Base-by-base conservation (phyloP, 106 monocot species). In the Hemerocallis citrina region DNA sequence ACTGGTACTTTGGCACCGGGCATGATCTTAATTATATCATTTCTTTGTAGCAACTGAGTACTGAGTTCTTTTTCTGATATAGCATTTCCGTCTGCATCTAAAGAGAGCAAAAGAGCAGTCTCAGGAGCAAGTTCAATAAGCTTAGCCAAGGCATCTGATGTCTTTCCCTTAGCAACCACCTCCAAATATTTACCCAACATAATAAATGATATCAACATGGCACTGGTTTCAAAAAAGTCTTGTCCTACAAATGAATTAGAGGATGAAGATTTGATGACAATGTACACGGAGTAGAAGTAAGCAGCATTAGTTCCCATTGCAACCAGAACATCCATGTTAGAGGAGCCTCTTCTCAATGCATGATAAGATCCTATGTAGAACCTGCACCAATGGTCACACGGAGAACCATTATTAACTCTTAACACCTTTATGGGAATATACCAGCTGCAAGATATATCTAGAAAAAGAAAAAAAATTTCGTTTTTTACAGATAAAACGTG, bases 321-420 rank as follows among this genome's bases (percentile, higher is more conserved):
- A 49, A 89, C 85, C 32, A 89, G 69, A 56, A 89, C 89, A 65
- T 85, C 89, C 89, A 89, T 89, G 66, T 89, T 89, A 38, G 89
- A 55, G 46, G 78, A 85, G 21, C 77, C 75, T 39, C 81, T 70
- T 67, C 52, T 72, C 13, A 89, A 29, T 63, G 89, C 89, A 78
- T 89, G 81, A 61, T 85, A 89, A 23, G 85, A 75, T 69, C 89
- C 89, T 62, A 68, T 16, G 57, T 89, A 89, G 54, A 89, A 89
- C 61, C 89, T 89, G 68, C 41, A 72, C 30, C 5, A 57, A 57
- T 46, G 14, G 23, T 37, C 44, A 63, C 17, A 75, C n/a, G n/a
- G n/a, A n/a, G n/a, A n/a, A n/a, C n/a, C n/a, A n/a, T n/a, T n/a
- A n/a, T n/a, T n/a, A n/a, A n/a, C n/a, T n/a, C n/a, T n/a, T n/a